phyloP scores from a whole-genome alignment of 352 stramenopile species.

The Blastocystis sp. region DNA sequence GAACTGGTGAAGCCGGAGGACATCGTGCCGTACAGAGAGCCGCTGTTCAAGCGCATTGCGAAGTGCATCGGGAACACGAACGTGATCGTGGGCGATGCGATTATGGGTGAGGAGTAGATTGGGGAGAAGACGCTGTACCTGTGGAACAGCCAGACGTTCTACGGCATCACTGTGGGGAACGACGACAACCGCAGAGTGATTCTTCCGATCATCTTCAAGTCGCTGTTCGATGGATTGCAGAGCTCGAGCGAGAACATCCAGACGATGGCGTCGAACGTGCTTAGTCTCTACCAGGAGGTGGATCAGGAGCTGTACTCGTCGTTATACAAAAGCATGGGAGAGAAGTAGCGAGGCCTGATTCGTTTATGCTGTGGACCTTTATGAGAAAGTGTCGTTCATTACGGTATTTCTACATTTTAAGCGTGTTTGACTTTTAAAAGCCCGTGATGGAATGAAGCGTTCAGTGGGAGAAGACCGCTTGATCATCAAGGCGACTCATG shows the following conservation, averaged over 20 bases:
- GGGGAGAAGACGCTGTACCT: slow-evolving; percentile 93
- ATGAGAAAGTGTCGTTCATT: neutral
- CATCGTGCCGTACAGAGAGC: slow-evolving; percentile 72
- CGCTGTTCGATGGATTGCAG: slow-evolving; percentile 81
- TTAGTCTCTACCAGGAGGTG: slow-evolving; percentile 86
- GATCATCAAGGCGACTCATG: slow-evolving; percentile 1
- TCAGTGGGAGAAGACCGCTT: neutral
- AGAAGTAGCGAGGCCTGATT: neutral
- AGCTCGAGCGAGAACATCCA: slow-evolving; percentile 95
- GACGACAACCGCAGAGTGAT: slow-evolving; percentile 87
- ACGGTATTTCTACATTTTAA: slow-evolving; percentile 4
- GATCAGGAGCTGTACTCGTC: slow-evolving; percentile 80
- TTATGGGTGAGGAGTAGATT: slow-evolving; percentile 73
- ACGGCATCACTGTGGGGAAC: slow-evolving; percentile 88
- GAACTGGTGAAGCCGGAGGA: slow-evolving; percentile 87
- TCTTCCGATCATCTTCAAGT: slow-evolving; percentile 89
- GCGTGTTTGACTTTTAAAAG: neutral
- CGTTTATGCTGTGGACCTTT: neutral
- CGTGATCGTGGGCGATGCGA: slow-evolving; percentile 74
- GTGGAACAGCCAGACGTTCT: slow-evolving; percentile 97
- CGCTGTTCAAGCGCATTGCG: slow-evolving; percentile 71
- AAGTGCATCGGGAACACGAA: slow-evolving; percentile 73
- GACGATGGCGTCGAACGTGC: slow-evolving; percentile 83
- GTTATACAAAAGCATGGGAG: neutral
- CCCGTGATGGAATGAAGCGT: neutral